Conservation (phyloP, 2,329 filamentous ascomycete genomes). For the Colletotrichum simmondsii region DNA sequence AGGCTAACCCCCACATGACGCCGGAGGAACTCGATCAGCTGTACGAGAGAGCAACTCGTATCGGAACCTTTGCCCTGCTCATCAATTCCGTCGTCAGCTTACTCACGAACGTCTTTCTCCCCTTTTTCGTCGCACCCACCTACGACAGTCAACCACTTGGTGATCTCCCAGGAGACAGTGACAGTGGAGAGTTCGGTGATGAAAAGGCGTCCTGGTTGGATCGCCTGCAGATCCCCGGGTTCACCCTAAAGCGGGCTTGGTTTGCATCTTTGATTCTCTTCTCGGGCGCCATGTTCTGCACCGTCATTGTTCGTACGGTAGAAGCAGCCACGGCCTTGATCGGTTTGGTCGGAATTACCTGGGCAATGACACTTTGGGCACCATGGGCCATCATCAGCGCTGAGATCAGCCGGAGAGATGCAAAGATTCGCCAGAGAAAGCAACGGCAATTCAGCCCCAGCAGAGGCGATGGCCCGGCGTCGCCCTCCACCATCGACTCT, state of each 20-base stretch:
- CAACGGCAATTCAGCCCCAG: constrained; percentile 37
- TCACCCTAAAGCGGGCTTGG: constrained; percentile 92
- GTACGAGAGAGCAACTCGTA: constrained; percentile 86
- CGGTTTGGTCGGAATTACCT: constrained; percentile 86
- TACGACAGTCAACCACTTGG: constrained; percentile 64
- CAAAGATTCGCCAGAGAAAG: constrained; percentile 56
- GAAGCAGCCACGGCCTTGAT: constrained; percentile 80
- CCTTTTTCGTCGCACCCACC: constrained; percentile 85
- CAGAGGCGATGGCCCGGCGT: constrained; percentile 24
- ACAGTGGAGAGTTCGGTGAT: constrained; percentile 44
- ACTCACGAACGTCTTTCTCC: constrained; percentile 82
- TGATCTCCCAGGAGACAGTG: constrained; percentile 45
- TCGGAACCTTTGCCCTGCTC: constrained; percentile 89
- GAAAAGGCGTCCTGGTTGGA: constrained; percentile 61
- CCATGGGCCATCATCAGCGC: constrained; percentile 95
- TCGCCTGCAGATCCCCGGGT: constrained; percentile 78
- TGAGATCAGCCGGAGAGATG: constrained; percentile 87
- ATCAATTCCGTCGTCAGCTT: constrained; percentile 90
- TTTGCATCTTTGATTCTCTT: constrained; percentile 87
- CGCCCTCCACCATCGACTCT: constrained; percentile 21
- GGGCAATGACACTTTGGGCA: constrained; percentile 94
- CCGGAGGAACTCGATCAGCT: constrained; percentile 79
- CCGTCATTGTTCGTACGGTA: constrained; percentile 80
- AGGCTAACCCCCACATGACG: constrained; percentile 81
- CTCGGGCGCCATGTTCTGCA: constrained; percentile 82